Base-by-base conservation (phyloP, 164 flowering plant genomes). In the Buxus sempervirens region DNA sequence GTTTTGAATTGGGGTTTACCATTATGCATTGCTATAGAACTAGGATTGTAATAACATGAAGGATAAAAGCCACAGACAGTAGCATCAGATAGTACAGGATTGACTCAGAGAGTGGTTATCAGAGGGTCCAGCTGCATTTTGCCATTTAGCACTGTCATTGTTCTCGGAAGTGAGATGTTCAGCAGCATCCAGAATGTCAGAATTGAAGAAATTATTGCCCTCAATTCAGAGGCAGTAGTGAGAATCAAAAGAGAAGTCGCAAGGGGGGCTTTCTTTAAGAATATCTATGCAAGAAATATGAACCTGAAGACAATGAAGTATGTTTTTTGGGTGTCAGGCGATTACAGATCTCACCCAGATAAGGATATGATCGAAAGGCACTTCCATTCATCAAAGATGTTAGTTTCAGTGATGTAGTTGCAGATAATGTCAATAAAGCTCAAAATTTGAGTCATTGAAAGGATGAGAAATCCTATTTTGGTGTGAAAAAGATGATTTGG, bases 141-240 rank as follows among this genome's bases (percentile, higher is more conserved):
- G 14, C 89, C 89, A 0, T 24, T 20, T 57, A 88, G 93, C 68
- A 90, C 93, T 0, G 83, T 74, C 41, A 85, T 88, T 14, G 90
- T 90, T 0, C 24, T 88, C 14, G 90, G 93, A 0, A 88, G 93
- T 36, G 93, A 88, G 69, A 88, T 88, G 90, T 88, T 89, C 0
- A 90, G 90, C 5, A 89, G 90, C 20, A 83, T 86, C 54, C 45
- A 80, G 51, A 82, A 88, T 41, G 89, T 88, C 5, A 61, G 88
- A 45, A 87, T 85, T 13, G 93, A 88, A 67, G 86, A 86, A 71
- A 77, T 86, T 36, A 1, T 60, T 1, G 93, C 86, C 32, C 76
- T 86, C n/a, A 42, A 80, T 45, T 70, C 93, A 13, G 87, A 86
- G 58, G 85, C 90, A 19, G 93, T 78, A 5, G 79, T 86, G 2